phyloP scores from a whole-genome alignment of 768 basidiomycete species.

The Piloderma croceum region DNA sequence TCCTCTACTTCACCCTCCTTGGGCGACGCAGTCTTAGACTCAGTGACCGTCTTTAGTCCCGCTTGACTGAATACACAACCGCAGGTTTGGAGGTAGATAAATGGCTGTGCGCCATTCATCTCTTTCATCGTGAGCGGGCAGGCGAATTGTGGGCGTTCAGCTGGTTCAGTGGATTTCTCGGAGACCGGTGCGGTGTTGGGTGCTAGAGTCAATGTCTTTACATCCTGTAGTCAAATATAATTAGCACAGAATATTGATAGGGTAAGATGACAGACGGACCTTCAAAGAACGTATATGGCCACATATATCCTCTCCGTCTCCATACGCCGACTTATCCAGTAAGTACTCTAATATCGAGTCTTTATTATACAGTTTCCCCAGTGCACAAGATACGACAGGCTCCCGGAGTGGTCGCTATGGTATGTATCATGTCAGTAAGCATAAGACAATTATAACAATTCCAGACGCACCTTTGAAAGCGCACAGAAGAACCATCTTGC shows the following conservation, averaged over 20 bases:
- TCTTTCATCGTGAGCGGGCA: slow-evolving; percentile 92
- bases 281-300: slow-evolving; percentile 88
- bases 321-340: slow-evolving; percentile 75
- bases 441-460: background rate
- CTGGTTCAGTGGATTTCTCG: slow-evolving; percentile 32
- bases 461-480: slow-evolving; percentile 75
- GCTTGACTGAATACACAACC: slow-evolving; percentile 90
- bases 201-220: slow-evolving; percentile 78
- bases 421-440: background rate
- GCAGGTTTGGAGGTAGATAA: slow-evolving; percentile 80
- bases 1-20: slow-evolving; percentile 24
- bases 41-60: slow-evolving; percentile 64
- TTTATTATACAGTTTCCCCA: slow-evolving; percentile 96
- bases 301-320: slow-evolving; percentile 89
- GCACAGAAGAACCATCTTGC: slow-evolving; percentile 93
- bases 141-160: slow-evolving; percentile 66
- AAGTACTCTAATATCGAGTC: slow-evolving; percentile 90
- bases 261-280: slow-evolving; percentile 41
- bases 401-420: slow-evolving; percentile 73
- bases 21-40: slow-evolving; percentile 25
- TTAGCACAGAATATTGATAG: background rate
- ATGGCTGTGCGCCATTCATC: slow-evolving; percentile 88
- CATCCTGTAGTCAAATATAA: slow-evolving; percentile 51
- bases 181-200: slow-evolving; percentile 54
- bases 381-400: slow-evolving; percentile 85